These are phyloP conservation scores for Gonium pectorale DNA, from an alignment of 139 green algal genomes.

Conservation along the genomic window DNA sequence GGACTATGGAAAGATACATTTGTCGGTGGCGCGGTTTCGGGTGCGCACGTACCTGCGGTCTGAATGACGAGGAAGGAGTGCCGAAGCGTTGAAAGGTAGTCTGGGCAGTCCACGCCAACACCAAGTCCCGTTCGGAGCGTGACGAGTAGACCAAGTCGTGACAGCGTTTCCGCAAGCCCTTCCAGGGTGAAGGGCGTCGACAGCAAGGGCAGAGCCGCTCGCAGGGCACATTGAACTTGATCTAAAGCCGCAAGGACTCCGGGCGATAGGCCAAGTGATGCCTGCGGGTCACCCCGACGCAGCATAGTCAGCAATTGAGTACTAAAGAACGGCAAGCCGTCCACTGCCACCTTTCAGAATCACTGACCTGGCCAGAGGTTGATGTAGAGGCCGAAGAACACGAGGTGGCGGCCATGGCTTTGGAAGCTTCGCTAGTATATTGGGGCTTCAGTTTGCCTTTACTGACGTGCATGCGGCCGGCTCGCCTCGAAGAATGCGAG, in stretches of 20 bases:
- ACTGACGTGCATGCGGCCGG: too few relatives aligned
- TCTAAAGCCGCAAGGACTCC: background rate
- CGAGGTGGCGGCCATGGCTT: too few relatives aligned
- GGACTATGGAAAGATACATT: background rate
- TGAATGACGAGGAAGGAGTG: constrained; percentile 26
- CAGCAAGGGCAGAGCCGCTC: background rate
- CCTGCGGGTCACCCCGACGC: too few relatives aligned
- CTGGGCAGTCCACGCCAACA: background rate
- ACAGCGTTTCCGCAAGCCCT: background rate
- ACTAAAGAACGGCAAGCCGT: too few relatives aligned
- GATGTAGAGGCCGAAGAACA: too few relatives aligned
- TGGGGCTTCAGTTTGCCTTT: too few relatives aligned
- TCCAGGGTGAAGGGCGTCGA: background rate
- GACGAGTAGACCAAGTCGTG: background rate
- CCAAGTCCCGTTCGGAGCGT: constrained; percentile 8
- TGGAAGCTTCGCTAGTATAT: too few relatives aligned
- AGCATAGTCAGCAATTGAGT: too few relatives aligned
- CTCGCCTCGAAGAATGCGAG: too few relatives aligned
- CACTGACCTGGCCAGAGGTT: too few relatives aligned
- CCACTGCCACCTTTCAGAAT: too few relatives aligned
- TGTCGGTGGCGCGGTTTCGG: background rate
- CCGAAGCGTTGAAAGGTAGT: constrained; percentile 25
- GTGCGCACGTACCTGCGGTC: background rate
- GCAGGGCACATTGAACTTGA: background rate
- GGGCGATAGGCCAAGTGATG: background rate